Conservation (phyloP, 1,284 basidiomycete genomes). For the Irpex rosettiformis region DNA sequence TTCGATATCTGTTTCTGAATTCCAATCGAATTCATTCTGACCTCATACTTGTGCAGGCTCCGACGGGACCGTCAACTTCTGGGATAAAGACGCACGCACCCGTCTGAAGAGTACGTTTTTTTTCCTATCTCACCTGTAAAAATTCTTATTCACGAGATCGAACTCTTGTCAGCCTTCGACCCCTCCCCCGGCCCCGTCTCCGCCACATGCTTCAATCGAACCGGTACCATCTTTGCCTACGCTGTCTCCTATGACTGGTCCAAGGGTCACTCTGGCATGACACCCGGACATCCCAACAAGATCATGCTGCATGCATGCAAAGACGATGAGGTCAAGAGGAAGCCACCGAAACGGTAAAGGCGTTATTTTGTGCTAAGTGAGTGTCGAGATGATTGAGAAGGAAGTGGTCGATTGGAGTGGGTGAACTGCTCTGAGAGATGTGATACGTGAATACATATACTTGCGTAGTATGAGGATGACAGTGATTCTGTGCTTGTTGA, state of each 20-base stretch:
- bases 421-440: too few species aligned
- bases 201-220: conserved; percentile 80
- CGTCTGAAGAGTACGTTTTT: conserved; percentile 76
- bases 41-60: conserved; percentile 56
- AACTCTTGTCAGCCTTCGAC: conserved; percentile 54
- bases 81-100: conserved; percentile 89
- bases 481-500: too few species aligned
- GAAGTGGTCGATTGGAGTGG: too few species aligned
- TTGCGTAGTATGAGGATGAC: too few species aligned
- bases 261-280: conserved; percentile 86
- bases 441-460: too few species aligned
- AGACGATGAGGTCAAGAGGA: conserved; percentile 84
- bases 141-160: too few species aligned
- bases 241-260: conserved; percentile 89
- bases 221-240: conserved; percentile 87
- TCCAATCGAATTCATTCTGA: too few species aligned
- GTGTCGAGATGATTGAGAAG: too few species aligned
- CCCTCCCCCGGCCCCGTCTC: conserved; percentile 65
- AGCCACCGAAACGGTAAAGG: conserved; percentile 36
- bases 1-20: conserved; percentile 19
- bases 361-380: not conserved
- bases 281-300: conserved; percentile 78
- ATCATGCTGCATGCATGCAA: conserved; percentile 90
- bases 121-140: conserved; percentile 1
- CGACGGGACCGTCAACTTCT: conserved; percentile 81